Evolutionary conservation across 1,139 yeast genomes (phyloP).

Genomic region (Geotrichum macrosporum): DNA sequence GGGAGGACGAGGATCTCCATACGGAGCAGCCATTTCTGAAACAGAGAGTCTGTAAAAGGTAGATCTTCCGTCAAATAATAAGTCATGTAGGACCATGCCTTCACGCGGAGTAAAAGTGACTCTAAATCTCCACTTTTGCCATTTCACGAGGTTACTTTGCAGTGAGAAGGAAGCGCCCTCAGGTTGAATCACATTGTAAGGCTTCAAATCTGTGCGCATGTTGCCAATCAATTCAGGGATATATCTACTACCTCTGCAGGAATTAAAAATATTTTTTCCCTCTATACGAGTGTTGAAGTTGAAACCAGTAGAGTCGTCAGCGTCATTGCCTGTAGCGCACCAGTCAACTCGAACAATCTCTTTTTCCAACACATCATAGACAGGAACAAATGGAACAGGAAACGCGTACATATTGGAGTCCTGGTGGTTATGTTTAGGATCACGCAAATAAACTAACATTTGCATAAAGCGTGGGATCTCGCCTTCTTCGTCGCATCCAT

Average conservation of each 20-base stretch:
- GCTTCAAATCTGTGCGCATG: conserved; percentile 56
- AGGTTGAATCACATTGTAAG: conserved; percentile 72
- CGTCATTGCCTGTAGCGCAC: conserved; percentile 62
- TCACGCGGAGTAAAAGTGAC: conserved; percentile 74
- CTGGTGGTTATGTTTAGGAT: conserved; percentile 60
- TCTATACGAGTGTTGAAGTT: conserved; percentile 48
- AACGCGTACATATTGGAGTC: conserved; percentile 83
- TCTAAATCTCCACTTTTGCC: conserved; percentile 92
- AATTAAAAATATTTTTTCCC: conserved; percentile 58
- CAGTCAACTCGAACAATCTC: conserved; percentile 73
- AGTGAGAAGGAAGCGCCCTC: conserved; percentile 79
- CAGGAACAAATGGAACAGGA: conserved; percentile 79
- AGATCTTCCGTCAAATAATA: conserved; percentile 75
- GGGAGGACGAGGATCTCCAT: conserved; percentile 87
- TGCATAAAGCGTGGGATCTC: conserved; percentile 65
- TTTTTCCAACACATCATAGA: conserved; percentile 61
- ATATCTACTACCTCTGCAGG: conserved; percentile 55
- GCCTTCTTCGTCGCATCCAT: conserved; percentile 82
- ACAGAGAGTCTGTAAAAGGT: conserved; percentile 72
- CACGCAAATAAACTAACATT: conserved; percentile 61
- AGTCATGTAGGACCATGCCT: conserved; percentile 77
- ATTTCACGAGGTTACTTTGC: conserved; percentile 56
- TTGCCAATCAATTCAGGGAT: conserved; percentile 46
- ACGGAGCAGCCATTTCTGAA: conserved; percentile 90
- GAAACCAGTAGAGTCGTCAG: conserved; percentile 41